Evolutionary conservation across 768 basidiomycete genomes (phyloP).

Genomic region (Lanmaoa rubissima): DNA sequence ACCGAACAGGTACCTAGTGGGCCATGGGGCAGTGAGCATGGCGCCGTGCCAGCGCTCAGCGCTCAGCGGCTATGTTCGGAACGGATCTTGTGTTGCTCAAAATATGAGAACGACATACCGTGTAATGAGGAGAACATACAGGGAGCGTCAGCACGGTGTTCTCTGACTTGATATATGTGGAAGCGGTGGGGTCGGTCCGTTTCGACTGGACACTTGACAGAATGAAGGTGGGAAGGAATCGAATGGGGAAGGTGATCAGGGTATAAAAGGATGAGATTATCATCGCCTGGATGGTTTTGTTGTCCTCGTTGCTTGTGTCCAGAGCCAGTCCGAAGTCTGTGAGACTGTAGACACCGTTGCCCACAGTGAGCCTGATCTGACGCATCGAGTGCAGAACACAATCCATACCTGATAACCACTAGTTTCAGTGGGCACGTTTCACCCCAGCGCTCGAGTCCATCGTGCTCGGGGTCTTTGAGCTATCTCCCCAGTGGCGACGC

Average conservation of each 20-base stretch:
- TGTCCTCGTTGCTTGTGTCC: background rate
- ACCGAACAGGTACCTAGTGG: too few relatives aligned
- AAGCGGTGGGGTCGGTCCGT: background rate
- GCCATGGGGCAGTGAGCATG: too few relatives aligned
- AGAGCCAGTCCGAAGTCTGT: background rate
- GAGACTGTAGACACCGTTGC: background rate
- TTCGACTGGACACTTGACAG: background rate
- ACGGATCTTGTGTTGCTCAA: conserved; percentile 7
- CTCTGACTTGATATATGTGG: background rate
- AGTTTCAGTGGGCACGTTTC: background rate
- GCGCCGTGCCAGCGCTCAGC: too few relatives aligned
- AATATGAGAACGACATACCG: background rate
- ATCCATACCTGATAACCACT: background rate
- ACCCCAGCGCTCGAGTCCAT: background rate
- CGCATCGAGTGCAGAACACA: background rate
- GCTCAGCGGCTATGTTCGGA: background rate
- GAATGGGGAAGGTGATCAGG: background rate
- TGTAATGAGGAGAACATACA: too few relatives aligned
- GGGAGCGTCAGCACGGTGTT: too few relatives aligned
- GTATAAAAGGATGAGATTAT: background rate
- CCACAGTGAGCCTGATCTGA: background rate
- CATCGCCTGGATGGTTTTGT: background rate
- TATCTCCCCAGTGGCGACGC: background rate
- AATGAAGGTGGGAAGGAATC: background rate
- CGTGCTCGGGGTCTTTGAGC: background rate